phyloP scores from a whole-genome alignment of 225 moss, liverwort and hornwort species.

The Marchantia paleacea region DNA sequence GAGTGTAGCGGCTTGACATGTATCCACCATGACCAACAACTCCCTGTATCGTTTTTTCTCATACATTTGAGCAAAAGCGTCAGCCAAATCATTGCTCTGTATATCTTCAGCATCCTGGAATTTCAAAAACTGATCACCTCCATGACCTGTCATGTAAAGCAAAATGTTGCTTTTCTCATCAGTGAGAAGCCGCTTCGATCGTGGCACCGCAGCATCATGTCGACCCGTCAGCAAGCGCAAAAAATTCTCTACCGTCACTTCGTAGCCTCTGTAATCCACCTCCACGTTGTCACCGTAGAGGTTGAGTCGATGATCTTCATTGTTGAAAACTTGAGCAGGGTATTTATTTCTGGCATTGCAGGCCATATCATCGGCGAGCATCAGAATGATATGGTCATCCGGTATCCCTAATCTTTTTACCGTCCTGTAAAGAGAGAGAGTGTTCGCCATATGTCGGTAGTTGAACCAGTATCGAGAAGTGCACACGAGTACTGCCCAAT shows the following conservation, averaged over 20 bases:
- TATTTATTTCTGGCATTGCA: conserved; percentile 87
- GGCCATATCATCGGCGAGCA: conserved; percentile 96
- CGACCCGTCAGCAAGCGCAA: conserved; percentile 81
- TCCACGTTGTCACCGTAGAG: conserved; percentile 94
- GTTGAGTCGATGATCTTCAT: conserved; percentile 89
- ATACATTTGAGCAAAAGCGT: conserved; percentile 92
- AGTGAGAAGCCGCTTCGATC: conserved; percentile 84
- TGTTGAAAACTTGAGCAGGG: conserved; percentile 94
- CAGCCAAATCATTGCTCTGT: conserved; percentile 90
- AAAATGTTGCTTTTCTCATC: conserved; percentile 88
- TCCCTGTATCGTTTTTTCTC: conserved; percentile 93
- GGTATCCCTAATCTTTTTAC: conserved; percentile 93
- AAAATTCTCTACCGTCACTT: conserved; percentile 96
- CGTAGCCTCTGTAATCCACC: conserved; percentile 95
- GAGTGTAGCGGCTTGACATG: conserved; percentile 94
- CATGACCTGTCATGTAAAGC: conserved; percentile 94
- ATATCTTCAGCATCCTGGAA: conserved; percentile 98
- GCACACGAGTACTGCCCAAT: conserved; percentile 93
- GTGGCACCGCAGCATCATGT: conserved; percentile 82
- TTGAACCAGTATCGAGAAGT: conserved; percentile 98
- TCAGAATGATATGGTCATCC: conserved; percentile 92
- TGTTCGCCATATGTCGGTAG: conserved; percentile 91
- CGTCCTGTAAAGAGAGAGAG: conserved; percentile 94
- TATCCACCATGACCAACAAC: conserved; percentile 93
- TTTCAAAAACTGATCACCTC: conserved; percentile 91